These are phyloP conservation scores for Rubroboletus satanas DNA, from an alignment of 768 basidiomycete species.

Conservation along the genomic window DNA sequence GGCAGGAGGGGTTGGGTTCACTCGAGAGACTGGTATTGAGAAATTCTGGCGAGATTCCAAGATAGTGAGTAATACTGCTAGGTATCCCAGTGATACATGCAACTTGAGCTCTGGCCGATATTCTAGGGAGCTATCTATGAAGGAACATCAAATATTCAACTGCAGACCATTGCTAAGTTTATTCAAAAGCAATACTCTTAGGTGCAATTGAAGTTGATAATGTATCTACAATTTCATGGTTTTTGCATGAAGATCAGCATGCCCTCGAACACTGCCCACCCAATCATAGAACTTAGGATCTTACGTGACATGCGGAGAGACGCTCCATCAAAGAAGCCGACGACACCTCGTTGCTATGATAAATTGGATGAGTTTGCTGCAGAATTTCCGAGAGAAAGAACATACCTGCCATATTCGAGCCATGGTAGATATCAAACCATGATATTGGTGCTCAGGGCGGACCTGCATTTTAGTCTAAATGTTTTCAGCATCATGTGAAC, in stretches of 20 bases:
- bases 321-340: constrained; percentile 84
- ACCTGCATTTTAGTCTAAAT: constrained; percentile 88
- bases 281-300: constrained; percentile 83
- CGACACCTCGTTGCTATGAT: constrained; percentile 68
- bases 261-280: constrained; percentile 89
- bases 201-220: not conserved
- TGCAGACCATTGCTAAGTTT: constrained; percentile 92
- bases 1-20: constrained; percentile 92
- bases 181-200: constrained; percentile 82
- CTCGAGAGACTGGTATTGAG: constrained; percentile 91
- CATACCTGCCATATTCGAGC: constrained; percentile 66
- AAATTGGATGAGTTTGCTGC: not conserved
- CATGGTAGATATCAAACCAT: constrained; percentile 62
- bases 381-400: not conserved
- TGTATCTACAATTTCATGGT: constrained; percentile 7
- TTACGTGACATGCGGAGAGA: constrained; percentile 82
- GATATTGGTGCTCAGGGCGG: constrained; percentile 71
- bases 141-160: constrained; percentile 97
- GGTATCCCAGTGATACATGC: not conserved
- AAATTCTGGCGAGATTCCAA: constrained; percentile 97
- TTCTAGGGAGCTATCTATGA: constrained; percentile 84
- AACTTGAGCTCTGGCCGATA: constrained; percentile 2
- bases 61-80: constrained; percentile 56
- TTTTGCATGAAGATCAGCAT: constrained; percentile 56
- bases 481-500: constrained; percentile 1